Evolutionary conservation across 805 yeast genomes (phyloP), one percentile per base, ranked within the genome.

Genomic region (Candida ascalaphidarum): DNA sequence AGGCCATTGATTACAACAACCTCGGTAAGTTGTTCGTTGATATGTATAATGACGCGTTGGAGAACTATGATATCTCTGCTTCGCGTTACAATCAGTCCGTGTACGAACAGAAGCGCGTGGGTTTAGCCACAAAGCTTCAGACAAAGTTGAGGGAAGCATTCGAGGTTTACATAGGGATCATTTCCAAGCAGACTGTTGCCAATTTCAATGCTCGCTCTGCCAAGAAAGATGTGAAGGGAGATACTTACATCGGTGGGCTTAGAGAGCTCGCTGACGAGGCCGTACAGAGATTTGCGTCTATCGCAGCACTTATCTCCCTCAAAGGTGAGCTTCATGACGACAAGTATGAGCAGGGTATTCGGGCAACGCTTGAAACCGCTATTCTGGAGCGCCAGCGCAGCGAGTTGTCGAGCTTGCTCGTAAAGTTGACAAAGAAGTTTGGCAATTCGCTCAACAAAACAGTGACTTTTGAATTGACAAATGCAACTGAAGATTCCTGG

Each of bases 31-130:
- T 47, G 1, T 50, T 82, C 38, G 44, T 46, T 7, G 50, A 50
- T 10, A 54, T 81, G 21, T 63, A 74, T 25, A 39, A 55, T 2
- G 50, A 54, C 3, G 66, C 77, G 2, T 42, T 85, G 10, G 58
- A 53, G 0, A 47, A 55, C 9, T 89, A 74, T 51, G 94, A 85
- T 46, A 43, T 59, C 4, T 65, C 68, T 32, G 98, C 97, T 2
- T 68, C 92, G 2, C 74, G 86, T 31, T 92, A 92, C 48, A 67
- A 74, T 28, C 52, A 61, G 21, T 34, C 67, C 2, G 94, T 88
- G 2, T 92, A 81, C 50, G 46, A 61, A 23, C 79, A 76, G 29
- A 80, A 80, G 47, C 68, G 80, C 32, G 41, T 36, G 1, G 62
- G 58, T 10, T 61, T 92, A 29, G 33, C 44, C 3, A 51, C 51